Conservation (phyloP, 1,284 basidiomycete species). For the Ceratobasidium sp. region DNA sequence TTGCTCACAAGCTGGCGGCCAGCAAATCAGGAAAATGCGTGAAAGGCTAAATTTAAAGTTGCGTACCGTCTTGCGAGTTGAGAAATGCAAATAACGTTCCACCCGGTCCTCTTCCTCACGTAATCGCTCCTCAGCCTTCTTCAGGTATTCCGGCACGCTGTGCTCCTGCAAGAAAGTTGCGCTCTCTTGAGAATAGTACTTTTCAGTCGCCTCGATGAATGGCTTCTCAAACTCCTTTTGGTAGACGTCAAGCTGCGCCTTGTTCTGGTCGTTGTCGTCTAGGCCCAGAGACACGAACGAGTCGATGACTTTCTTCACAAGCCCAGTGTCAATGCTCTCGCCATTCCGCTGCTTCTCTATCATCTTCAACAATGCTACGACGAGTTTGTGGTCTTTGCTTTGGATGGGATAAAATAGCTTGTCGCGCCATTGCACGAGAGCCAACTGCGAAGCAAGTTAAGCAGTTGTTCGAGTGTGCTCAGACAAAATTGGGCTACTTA, state of each 20-base stretch:
- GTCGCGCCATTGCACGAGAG: conserved; percentile 94
- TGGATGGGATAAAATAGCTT: conserved; percentile 93
- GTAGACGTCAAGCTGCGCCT: conserved; percentile 94
- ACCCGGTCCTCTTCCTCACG: conserved; percentile 96
- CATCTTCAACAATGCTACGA: conserved; percentile 86
- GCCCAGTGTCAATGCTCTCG: conserved; percentile 90
- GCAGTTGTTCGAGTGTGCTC: background rate
- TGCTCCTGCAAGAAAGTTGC: conserved; percentile 90
- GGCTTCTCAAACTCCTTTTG: conserved; percentile 89
- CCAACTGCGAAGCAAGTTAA: conserved; percentile 67
- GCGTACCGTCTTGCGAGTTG: conserved; percentile 77
- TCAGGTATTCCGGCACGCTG: conserved; percentile 95
- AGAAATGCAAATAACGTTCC: conserved; percentile 91
- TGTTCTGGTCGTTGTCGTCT: conserved; percentile 91
- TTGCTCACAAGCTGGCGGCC: conserved; percentile 76
- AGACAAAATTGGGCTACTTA: conserved; percentile 60
- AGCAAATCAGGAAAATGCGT: conserved; percentile 12
- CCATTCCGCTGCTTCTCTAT: conserved; percentile 96
- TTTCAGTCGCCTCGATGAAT: conserved; percentile 89
- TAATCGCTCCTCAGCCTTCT: conserved; percentile 92
- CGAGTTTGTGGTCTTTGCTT: conserved; percentile 81
- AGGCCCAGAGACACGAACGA: conserved; percentile 96
- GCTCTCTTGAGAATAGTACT: conserved; percentile 93
- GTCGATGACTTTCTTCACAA: conserved; percentile 96
- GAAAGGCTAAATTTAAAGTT: background rate